phyloP scores from a whole-genome alignment of 441 rosid species.

The Sinapis alba region DNA sequence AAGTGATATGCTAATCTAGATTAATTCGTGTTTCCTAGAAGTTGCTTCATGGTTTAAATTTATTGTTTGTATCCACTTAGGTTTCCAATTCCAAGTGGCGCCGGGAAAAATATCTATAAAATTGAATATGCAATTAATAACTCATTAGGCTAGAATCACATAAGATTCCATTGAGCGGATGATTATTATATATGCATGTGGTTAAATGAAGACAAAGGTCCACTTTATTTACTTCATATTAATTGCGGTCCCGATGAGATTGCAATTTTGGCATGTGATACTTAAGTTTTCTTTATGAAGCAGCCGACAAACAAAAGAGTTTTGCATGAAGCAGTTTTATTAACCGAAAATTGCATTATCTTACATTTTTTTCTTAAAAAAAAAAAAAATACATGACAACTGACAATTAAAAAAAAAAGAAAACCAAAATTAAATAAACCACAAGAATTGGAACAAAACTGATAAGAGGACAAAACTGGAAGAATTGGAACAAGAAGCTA shows the following conservation, averaged over 20 bases:
- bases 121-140: neutral
- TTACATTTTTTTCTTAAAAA: too few species aligned
- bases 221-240: conserved; percentile 15
- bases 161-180: conserved; percentile 15
- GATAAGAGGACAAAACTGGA: too few species aligned
- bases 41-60: neutral
- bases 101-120: neutral
- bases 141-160: neutral
- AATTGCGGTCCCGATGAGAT: conserved; percentile 18
- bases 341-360: neutral
- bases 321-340: neutral
- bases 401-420: too few species aligned
- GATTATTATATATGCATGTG: neutral
- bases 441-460: too few species aligned
- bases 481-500: too few species aligned
- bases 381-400: too few species aligned
- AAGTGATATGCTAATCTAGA: neutral
- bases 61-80: neutral
- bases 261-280: conserved; percentile 13
- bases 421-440: too few species aligned
- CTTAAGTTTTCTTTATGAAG: neutral
- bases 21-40: neutral
- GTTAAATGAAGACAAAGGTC: neutral
- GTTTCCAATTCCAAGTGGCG: neutral
- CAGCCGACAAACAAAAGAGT: neutral